These are phyloP conservation scores for Fennellomyces sp. DNA, from an alignment of 371 early-diverging fungal genomes.

Conservation along the genomic window DNA sequence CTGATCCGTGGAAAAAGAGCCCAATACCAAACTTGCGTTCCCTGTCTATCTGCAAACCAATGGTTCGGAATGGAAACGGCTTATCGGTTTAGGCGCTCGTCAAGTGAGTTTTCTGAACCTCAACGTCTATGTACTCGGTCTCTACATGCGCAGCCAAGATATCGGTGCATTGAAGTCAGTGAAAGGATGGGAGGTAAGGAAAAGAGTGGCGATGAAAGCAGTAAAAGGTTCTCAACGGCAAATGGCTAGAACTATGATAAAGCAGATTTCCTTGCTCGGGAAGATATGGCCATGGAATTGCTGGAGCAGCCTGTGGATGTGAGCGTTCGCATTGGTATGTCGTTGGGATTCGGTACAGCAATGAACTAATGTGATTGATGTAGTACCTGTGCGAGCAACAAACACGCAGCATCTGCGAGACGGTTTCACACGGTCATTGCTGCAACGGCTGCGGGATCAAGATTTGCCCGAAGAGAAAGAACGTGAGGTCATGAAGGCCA, in stretches of 20 bases:
- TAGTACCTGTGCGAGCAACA: slow-evolving; percentile 63
- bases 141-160: slow-evolving; percentile 60
- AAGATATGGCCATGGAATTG: slow-evolving; percentile 32
- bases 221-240: too few species aligned
- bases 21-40: slow-evolving; percentile 33
- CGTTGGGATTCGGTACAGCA: not conserved
- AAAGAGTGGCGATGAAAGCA: not conserved
- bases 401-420: slow-evolving; percentile 75
- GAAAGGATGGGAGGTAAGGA: slow-evolving; percentile 40
- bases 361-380: not conserved
- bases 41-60: slow-evolving; percentile 36
- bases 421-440: slow-evolving; percentile 66
- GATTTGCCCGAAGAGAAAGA: slow-evolving; percentile 47
- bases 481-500: slow-evolving; percentile 51
- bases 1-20: slow-evolving; percentile 21
- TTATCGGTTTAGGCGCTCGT: slow-evolving; percentile 71
- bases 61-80: slow-evolving; percentile 36
- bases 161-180: slow-evolving; percentile 27
- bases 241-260: slow-evolving; percentile 41
- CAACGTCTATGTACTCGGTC: slow-evolving; percentile 67
- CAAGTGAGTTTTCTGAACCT: slow-evolving; percentile 71
- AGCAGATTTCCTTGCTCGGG: slow-evolving; percentile 30
- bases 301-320: slow-evolving; percentile 49
- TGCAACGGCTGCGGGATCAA: slow-evolving; percentile 48
- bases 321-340: slow-evolving; percentile 46